These are phyloP conservation scores for Darksidea phi DNA, from an alignment of 495 filamentous ascomycete species.

Conservation along the genomic window DNA sequence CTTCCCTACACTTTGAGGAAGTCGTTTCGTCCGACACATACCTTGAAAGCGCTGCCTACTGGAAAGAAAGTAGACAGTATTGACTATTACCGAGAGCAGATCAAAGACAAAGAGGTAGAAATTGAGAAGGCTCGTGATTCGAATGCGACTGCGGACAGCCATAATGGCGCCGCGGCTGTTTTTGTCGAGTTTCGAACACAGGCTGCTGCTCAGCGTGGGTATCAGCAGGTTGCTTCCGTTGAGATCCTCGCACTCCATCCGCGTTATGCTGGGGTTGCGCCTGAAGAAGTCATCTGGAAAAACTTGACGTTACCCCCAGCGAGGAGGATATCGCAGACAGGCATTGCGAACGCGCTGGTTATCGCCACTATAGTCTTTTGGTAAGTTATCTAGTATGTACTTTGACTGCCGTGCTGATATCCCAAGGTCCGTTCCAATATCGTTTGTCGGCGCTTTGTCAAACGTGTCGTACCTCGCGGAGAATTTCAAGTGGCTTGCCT, in stretches of 20 bases:
- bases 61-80: slow-evolving; percentile 42
- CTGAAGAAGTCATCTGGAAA: slow-evolving; percentile 43
- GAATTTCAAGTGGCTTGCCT: slow-evolving; percentile 37
- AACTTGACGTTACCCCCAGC: slow-evolving; percentile 35
- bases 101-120: slow-evolving; percentile 29
- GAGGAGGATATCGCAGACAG: slow-evolving; percentile 37
- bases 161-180: slow-evolving; percentile 30
- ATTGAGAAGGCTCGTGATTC: slow-evolving; percentile 22
- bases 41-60: slow-evolving; percentile 26
- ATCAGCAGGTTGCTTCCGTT: slow-evolving; percentile 32
- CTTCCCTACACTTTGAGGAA: slow-evolving; percentile 17
- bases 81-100: slow-evolving; percentile 30
- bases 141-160: slow-evolving; percentile 7
- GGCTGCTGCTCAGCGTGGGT: slow-evolving; percentile 40
- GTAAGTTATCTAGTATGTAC: neutral
- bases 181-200: slow-evolving; percentile 43
- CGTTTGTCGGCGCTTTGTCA: slow-evolving; percentile 39
- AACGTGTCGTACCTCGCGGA: slow-evolving; percentile 42
- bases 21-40: slow-evolving; percentile 37
- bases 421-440: slow-evolving; percentile 37
- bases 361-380: slow-evolving; percentile 43
- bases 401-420: too few relatives aligned
- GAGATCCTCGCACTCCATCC: slow-evolving; percentile 33
- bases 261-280: slow-evolving; percentile 37
- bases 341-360: slow-evolving; percentile 34